Conservation (phyloP, 2,329 filamentous ascomycete genomes). For the Peltaster fructicola region DNA sequence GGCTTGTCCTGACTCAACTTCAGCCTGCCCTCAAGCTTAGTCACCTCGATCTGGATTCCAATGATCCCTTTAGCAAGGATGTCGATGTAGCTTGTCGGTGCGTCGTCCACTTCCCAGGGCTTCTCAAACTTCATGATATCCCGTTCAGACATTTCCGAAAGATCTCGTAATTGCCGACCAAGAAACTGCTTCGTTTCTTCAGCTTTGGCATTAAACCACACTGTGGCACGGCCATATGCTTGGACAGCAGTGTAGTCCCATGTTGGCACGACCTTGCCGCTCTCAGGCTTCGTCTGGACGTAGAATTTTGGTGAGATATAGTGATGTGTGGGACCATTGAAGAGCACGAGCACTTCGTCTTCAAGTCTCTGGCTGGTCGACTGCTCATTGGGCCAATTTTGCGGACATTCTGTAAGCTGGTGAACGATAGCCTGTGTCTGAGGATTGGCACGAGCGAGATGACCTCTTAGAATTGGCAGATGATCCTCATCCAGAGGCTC, state of each 20-base stretch:
- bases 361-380: conserved; percentile 10
- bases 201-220: conserved; percentile 35
- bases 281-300: conserved; percentile 43
- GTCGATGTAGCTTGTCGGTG: conserved; percentile 38
- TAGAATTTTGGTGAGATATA: conserved; percentile 57
- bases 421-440: conserved; percentile 45
- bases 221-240: conserved; percentile 39
- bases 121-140: conserved; percentile 37
- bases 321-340: conserved; percentile 40
- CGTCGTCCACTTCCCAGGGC: conserved; percentile 40
- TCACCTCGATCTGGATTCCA: conserved; percentile 38
- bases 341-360: conserved; percentile 44
- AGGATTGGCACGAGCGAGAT: conserved; percentile 45
- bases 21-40: conserved; percentile 40
- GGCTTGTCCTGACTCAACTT: conserved; percentile 49
- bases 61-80: conserved; percentile 19
- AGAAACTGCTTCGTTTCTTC: conserved; percentile 32
- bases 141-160: conserved; percentile 35
- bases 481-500: conserved; percentile 25
- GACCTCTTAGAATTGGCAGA: conserved; percentile 37
- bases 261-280: conserved; percentile 50
- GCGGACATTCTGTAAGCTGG: conserved; percentile 10
- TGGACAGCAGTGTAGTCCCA: conserved; percentile 54
- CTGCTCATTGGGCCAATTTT: not conserved
- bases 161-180: conserved; percentile 32